Evolutionary conservation across 495 filamentous ascomycete species (phyloP).

Genomic region (Trichoderma gamsii): DNA sequence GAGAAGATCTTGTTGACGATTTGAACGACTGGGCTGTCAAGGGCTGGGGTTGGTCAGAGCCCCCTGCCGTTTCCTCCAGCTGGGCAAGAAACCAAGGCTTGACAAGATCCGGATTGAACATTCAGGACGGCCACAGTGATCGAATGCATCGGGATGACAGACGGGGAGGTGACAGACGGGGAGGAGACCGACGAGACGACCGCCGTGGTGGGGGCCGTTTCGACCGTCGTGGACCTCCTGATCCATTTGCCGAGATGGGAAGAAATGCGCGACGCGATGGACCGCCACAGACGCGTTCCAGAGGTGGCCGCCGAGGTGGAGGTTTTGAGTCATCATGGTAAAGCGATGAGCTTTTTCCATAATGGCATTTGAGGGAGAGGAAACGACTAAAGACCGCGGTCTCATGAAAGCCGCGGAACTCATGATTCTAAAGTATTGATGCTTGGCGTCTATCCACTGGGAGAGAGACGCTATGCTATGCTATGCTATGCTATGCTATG

Average conservation of each 20-base stretch:
- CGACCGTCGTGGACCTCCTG: neutral
- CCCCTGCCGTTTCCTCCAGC: slow-evolving; percentile 46
- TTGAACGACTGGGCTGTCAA: slow-evolving; percentile 58
- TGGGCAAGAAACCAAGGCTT: slow-evolving; percentile 46
- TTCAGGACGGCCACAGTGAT: slow-evolving; percentile 27
- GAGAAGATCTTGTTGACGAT: slow-evolving; percentile 38
- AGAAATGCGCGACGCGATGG: neutral
- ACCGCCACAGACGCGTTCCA: neutral
- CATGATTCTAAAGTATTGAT: neutral
- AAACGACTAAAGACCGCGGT: neutral
- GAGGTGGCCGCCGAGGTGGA: neutral
- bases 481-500: slow-evolving; percentile 4
- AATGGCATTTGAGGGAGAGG: neutral
- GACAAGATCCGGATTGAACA: neutral
- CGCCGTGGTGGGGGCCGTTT: slow-evolving; percentile 16
- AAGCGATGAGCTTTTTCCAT: neutral
- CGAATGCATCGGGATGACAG: slow-evolving; percentile 18
- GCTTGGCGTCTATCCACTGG: neutral
- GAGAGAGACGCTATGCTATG: neutral
- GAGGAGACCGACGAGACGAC: slow-evolving; percentile 10
- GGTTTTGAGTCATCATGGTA: slow-evolving; percentile 9
- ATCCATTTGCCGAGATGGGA: slow-evolving; percentile 7
- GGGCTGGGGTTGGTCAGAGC: slow-evolving; percentile 55
- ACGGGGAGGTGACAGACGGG: slow-evolving; percentile 12
- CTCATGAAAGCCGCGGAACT: neutral